These are phyloP conservation scores for Styphnolobium japonicum DNA, from an alignment of 306 rosid genomes.

Conservation along the genomic window DNA sequence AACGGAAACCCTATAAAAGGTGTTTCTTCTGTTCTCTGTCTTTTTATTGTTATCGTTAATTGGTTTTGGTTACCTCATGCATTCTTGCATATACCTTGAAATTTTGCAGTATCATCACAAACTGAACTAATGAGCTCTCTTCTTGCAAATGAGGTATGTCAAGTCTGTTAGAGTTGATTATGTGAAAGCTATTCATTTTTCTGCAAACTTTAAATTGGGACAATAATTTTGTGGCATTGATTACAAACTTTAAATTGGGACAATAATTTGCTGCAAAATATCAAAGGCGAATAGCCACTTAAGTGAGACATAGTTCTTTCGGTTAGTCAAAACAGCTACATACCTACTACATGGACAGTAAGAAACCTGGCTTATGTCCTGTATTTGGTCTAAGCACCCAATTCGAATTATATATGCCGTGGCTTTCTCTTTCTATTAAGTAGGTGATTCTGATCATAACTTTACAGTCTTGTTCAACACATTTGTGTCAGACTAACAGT, in stretches of 20 bases:
- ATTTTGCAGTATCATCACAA: conserved; percentile 67
- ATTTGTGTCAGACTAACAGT: background rate
- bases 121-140: conserved; percentile 65
- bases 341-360: background rate
- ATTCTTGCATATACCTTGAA: conserved; percentile 20
- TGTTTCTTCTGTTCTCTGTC: conserved; percentile 13
- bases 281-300: background rate
- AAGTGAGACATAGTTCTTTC: background rate
- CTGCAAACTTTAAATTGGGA: background rate
- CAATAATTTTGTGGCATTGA: background rate
- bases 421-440: background rate
- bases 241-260: background rate
- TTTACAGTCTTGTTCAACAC: background rate
- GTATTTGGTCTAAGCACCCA: background rate
- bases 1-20: conserved; percentile 83
- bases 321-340: background rate
- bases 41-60: conserved; percentile 2
- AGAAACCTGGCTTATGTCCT: background rate
- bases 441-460: background rate
- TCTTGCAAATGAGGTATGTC: conserved; percentile 75
- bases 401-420: background rate
- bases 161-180: conserved; percentile 4
- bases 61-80: conserved; percentile 1
- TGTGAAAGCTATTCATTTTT: background rate
- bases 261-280: background rate